A percentile compares a stretch with the other conserved stretches of the same genome.
phyloP scores from a whole-genome alignment of 2,329 filamentous ascomycete genomes.

The Chaetothyriales sp. region DNA sequence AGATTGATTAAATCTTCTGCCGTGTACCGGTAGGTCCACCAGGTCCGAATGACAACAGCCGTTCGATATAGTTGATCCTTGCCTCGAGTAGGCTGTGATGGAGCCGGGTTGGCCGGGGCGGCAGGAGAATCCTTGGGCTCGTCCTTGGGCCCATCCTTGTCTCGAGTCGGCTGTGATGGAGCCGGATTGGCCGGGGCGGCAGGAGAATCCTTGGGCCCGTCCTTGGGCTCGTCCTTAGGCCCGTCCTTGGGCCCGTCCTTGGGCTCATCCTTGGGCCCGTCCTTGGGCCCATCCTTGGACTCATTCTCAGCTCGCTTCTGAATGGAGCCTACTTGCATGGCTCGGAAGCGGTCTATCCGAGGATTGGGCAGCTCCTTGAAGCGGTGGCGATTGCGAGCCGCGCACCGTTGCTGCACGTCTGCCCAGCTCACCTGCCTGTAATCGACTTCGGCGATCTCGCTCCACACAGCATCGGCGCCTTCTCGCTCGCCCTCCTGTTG shows the following conservation, averaged over 20 bases:
- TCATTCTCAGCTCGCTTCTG: slow-evolving; percentile 6
- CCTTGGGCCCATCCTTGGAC: too few relatives aligned
- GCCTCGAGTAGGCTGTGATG: slow-evolving; percentile 17
- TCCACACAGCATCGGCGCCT: slow-evolving; percentile 69
- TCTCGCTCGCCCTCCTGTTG: slow-evolving; percentile 73
- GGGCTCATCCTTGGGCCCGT: too few relatives aligned
- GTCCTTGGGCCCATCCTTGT: background rate
- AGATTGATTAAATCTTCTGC: slow-evolving; percentile 66
- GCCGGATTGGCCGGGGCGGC: too few relatives aligned
- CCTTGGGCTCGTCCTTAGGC: too few relatives aligned
- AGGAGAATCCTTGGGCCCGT: too few relatives aligned
- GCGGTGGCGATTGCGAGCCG: slow-evolving; percentile 53
- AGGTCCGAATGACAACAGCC: slow-evolving; percentile 67
- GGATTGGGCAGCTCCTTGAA: slow-evolving; percentile 40
- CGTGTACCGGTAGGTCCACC: slow-evolving; percentile 66
- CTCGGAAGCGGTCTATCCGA: slow-evolving; percentile 22
- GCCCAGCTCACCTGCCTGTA: slow-evolving; percentile 68
- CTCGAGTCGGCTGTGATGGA: too few relatives aligned
- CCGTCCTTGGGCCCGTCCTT: too few relatives aligned
- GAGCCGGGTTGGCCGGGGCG: slow-evolving; percentile 1
- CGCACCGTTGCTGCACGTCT: slow-evolving; percentile 61
- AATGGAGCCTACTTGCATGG: slow-evolving; percentile 11
- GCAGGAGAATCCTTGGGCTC: slow-evolving; percentile 2
- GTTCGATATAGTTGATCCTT: slow-evolving; percentile 39
- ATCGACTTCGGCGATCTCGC: slow-evolving; percentile 56